Conservation (phyloP, 495 filamentous ascomycete species). For the Neurospora intermedia region DNA sequence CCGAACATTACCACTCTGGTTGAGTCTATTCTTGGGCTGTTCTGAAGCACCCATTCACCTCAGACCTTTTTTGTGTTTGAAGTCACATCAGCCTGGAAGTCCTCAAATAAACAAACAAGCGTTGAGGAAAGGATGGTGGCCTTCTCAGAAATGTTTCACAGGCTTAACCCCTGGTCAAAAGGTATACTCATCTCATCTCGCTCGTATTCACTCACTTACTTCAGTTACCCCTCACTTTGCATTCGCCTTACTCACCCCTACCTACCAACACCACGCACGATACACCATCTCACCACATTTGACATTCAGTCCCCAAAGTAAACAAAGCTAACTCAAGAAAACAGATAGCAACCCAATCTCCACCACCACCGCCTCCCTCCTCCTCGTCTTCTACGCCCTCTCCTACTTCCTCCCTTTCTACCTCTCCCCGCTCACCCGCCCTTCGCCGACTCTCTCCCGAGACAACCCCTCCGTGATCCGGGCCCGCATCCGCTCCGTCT, state of each 20-base stretch:
- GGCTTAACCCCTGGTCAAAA: constrained; percentile 22
- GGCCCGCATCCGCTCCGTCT: constrained; percentile 71
- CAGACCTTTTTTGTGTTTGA: background rate
- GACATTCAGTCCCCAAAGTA: background rate
- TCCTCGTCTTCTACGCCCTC: constrained; percentile 62
- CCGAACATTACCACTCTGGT: background rate
- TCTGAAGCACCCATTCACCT: background rate
- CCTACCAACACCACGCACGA: too few relatives aligned
- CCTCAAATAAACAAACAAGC: background rate
- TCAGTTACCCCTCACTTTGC: background rate
- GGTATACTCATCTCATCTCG: constrained; percentile 1
- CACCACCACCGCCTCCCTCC: constrained; percentile 10
- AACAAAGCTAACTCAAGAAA: background rate
- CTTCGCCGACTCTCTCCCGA: constrained; percentile 68
- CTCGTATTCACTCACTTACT: background rate
- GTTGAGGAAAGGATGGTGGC: constrained; percentile 13
- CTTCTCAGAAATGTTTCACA: constrained; percentile 9
- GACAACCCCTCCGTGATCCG: constrained; percentile 87
- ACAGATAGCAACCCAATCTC: constrained; percentile 9
- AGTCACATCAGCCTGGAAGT: background rate
- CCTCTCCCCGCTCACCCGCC: constrained; percentile 64
- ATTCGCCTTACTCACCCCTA: background rate
- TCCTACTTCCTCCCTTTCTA: constrained; percentile 91
- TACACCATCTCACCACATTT: background rate
- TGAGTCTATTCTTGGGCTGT: background rate